Evolutionary conservation across 2,329 filamentous ascomycete genomes (phyloP).

Genomic region (Tolypocladium sp.): DNA sequence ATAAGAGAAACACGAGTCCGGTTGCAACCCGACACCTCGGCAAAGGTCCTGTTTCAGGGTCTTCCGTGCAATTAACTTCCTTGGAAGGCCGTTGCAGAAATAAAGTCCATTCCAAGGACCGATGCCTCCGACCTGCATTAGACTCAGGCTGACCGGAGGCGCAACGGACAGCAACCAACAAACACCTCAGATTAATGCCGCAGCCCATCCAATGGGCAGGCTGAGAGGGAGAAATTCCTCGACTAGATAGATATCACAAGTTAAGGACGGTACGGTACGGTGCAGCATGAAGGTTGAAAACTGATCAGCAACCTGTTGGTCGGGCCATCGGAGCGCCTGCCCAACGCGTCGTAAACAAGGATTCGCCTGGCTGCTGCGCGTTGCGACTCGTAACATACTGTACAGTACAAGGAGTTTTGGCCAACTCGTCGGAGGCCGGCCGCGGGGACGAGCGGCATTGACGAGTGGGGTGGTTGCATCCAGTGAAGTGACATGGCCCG

Average conservation of each 20-base stretch:
- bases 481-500: not conserved
- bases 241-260: not conserved
- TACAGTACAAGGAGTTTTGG: not conserved
- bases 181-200: not conserved
- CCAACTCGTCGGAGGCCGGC: not conserved
- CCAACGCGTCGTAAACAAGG: not conserved
- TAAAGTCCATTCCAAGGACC: not conserved
- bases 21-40: too few relatives aligned
- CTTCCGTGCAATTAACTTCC: not conserved
- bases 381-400: not conserved
- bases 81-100: not conserved
- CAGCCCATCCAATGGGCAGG: not conserved
- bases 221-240: not conserved
- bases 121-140: not conserved
- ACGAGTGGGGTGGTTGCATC: not conserved
- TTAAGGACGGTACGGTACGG: too few relatives aligned
- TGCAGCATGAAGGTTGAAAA: not conserved
- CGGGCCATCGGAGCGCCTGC: not conserved
- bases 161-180: not conserved
- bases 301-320: not conserved
- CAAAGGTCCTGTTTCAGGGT: not conserved
- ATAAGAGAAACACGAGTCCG: not conserved
- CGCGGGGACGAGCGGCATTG: not conserved
- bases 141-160: not conserved
- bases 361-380: not conserved